Evolutionary conservation across 257 asterid genomes (phyloP).

Genomic region (Solanum dulcamara): DNA sequence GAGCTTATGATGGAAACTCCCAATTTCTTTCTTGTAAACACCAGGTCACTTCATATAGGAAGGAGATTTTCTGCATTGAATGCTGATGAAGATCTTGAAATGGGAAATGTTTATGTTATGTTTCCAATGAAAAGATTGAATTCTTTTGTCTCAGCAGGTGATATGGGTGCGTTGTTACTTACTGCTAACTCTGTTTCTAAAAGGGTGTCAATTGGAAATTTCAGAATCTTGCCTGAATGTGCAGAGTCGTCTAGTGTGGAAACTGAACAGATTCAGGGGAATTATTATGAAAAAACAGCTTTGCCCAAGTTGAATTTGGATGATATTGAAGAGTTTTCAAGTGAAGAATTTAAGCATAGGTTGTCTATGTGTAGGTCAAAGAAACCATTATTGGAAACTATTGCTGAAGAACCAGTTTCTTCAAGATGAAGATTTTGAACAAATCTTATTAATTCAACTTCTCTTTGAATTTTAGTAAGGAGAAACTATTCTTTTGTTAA

Average conservation of each 20-base stretch:
- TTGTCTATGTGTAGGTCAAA: constrained; percentile 61
- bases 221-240: constrained; percentile 47
- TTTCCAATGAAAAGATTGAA: constrained; percentile 66
- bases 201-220: constrained; percentile 23
- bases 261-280: not conserved
- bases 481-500: not conserved
- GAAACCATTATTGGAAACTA: constrained; percentile 85
- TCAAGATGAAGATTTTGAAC: constrained; percentile 7
- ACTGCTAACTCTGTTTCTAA: constrained; percentile 51
- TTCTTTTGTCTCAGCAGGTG: constrained; percentile 52
- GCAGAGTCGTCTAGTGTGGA: not conserved
- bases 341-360: constrained; percentile 44
- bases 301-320: constrained; percentile 50
- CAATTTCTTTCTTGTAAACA: constrained; percentile 43
- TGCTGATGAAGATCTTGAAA: constrained; percentile 84
- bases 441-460: not conserved
- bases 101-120: constrained; percentile 46
- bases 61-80: constrained; percentile 51
- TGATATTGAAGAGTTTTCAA: constrained; percentile 42
- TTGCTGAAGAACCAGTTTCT: constrained; percentile 47
- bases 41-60: constrained; percentile 55
- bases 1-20: constrained; percentile 60
- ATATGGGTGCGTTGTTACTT: constrained; percentile 52
- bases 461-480: not conserved
- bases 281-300: not conserved